A percentile compares a stretch with the other conserved stretches of the same genome.
These are phyloP conservation scores for Termitomyces sp. DNA, from an alignment of 768 basidiomycete species.

Conservation along the genomic window DNA sequence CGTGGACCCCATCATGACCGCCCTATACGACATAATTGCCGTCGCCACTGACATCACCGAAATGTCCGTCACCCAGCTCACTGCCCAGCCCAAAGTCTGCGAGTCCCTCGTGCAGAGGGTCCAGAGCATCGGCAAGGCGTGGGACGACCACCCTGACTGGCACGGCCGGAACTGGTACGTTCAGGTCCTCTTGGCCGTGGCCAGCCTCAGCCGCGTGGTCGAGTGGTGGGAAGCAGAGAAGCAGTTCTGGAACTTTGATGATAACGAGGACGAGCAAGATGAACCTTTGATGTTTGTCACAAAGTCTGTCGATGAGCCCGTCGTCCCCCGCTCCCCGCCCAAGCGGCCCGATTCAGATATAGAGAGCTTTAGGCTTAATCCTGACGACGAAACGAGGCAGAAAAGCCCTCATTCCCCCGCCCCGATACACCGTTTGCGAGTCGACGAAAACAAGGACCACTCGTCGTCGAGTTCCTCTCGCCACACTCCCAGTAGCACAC, in stretches of 20 bases:
- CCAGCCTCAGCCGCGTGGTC: conserved; percentile 91
- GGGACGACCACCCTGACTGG: conserved; percentile 99
- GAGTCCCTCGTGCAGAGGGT: conserved; percentile 85
- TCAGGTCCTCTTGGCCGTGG: conserved; percentile 91
- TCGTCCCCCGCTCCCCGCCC: conserved; percentile 23
- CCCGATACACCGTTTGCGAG: conserved; percentile 49
- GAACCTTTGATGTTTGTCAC: conserved; percentile 92
- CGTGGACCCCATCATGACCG: conserved; percentile 82
- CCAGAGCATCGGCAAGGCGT: conserved; percentile 86
- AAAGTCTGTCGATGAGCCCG: conserved; percentile 71
- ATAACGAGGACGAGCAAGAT: conserved; percentile 83
- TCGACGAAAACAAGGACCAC: conserved; percentile 50
- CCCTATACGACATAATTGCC: conserved; percentile 86
- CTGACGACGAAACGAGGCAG: conserved; percentile 47
- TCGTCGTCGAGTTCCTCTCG: conserved; percentile 27
- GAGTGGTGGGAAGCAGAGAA: conserved; percentile 99
- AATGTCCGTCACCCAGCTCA: conserved; percentile 82
- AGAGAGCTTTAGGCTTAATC: conserved; percentile 42
- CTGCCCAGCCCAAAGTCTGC: conserved; percentile 78
- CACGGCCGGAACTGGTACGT: conserved; percentile 98
- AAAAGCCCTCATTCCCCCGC: conserved; percentile 45
- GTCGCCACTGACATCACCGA: conserved; percentile 93
- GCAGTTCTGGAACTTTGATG: conserved; percentile 99
- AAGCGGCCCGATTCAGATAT: conserved; percentile 34
- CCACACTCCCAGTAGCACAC: conserved; percentile 28